phyloP scores from a whole-genome alignment of 2,329 filamentous ascomycete species.

The Teratosphaeria nubilosa region DNA sequence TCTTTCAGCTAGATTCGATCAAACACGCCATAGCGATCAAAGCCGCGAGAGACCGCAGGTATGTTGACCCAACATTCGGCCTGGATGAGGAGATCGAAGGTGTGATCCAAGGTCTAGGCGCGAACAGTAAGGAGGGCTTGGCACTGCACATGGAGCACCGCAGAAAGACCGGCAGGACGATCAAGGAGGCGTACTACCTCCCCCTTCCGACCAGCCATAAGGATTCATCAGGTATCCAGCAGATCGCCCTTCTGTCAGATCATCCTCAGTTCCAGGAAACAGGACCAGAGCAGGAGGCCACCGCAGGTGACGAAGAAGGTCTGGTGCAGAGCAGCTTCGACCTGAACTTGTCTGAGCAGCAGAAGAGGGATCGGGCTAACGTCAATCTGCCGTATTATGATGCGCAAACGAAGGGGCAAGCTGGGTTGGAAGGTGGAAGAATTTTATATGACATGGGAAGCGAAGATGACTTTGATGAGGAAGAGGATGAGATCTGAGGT shows the following conservation, averaged over 20 bases:
- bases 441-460: slow-evolving; percentile 95
- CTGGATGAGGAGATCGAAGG: slow-evolving; percentile 70
- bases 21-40: slow-evolving; percentile 64
- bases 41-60: slow-evolving; percentile 63
- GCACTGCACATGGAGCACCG: slow-evolving; percentile 81
- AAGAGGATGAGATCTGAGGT: slow-evolving; percentile 65
- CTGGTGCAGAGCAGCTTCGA: slow-evolving; percentile 66
- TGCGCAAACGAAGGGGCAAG: slow-evolving; percentile 52
- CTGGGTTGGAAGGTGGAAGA: slow-evolving; percentile 69
- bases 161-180: slow-evolving; percentile 67
- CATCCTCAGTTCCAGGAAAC: slow-evolving; percentile 55
- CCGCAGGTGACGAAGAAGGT: slow-evolving; percentile 40
- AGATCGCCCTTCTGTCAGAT: slow-evolving; percentile 58
- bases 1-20: slow-evolving; percentile 64
- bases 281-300: slow-evolving; percentile 29
- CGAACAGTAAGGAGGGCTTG: slow-evolving; percentile 46
- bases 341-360: slow-evolving; percentile 79
- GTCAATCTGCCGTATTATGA: slow-evolving; percentile 95
- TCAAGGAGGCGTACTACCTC: slow-evolving; percentile 59
- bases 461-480: slow-evolving; percentile 94
- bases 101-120: slow-evolving; percentile 56
- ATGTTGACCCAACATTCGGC: slow-evolving; percentile 68
- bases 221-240: slow-evolving; percentile 20
- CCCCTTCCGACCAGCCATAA: slow-evolving; percentile 19
- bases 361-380: slow-evolving; percentile 73